These are phyloP conservation scores for Takakia lepidozioides DNA, from an alignment of 225 moss, liverwort and hornwort species.

Conservation along the genomic window DNA sequence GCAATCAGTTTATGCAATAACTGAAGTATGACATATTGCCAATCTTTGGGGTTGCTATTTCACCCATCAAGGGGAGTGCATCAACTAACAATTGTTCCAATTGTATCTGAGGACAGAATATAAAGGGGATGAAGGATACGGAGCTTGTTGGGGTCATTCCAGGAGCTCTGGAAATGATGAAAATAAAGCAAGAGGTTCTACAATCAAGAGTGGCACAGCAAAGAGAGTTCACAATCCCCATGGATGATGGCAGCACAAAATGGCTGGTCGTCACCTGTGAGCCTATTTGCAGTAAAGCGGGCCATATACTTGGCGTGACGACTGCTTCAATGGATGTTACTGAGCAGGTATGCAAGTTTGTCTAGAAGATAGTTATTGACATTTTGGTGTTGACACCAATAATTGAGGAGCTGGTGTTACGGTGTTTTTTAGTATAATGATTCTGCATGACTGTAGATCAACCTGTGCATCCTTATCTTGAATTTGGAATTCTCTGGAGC, in stretches of 20 bases:
- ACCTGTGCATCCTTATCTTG: too few species aligned
- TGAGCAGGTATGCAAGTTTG: constrained; percentile 30
- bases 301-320: constrained; percentile 36
- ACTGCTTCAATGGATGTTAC: constrained; percentile 57
- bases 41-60: background rate
- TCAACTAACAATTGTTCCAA: background rate
- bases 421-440: too few species aligned
- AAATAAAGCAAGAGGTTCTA: constrained; percentile 38
- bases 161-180: constrained; percentile 45
- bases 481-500: background rate
- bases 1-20: too few species aligned
- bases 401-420: too few species aligned
- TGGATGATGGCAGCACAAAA: constrained; percentile 33
- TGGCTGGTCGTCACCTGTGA: constrained; percentile 50
- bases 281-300: constrained; percentile 30
- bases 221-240: constrained; percentile 29
- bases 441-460: too few species aligned
- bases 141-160: constrained; percentile 42
- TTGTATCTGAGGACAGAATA: constrained; percentile 16
- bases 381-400: too few species aligned
- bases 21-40: background rate
- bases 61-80: too few species aligned
- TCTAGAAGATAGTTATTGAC: too few species aligned
- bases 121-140: constrained; percentile 38
- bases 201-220: constrained; percentile 30